Percentiles rank a stretch among this genome's conserved stretches.
Evolutionary conservation across 257 asterid genomes (phyloP).

Genomic region (Euphrasia confusa): DNA sequence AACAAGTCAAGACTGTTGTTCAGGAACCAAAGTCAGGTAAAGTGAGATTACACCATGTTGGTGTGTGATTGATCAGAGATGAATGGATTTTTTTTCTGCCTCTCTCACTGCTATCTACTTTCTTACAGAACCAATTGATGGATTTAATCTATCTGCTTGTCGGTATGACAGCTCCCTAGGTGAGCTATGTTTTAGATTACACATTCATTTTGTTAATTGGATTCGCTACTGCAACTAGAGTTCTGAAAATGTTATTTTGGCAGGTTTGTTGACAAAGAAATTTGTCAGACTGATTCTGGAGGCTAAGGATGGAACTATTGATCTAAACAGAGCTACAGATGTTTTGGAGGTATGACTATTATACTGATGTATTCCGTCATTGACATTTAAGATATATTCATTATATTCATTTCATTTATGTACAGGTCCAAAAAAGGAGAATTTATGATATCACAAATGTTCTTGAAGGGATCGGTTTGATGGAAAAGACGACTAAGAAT

Average conservation of each 20-base stretch:
- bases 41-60: constrained; percentile 8
- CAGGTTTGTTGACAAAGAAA: constrained; percentile 79
- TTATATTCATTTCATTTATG: constrained; percentile 1
- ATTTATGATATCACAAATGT: constrained; percentile 87
- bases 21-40: constrained; percentile 45
- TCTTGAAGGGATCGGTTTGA: constrained; percentile 78
- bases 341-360: constrained; percentile 43
- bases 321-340: constrained; percentile 64
- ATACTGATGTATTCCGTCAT: background rate
- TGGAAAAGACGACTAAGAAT: constrained; percentile 72
- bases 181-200: constrained; percentile 26
- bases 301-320: constrained; percentile 65
- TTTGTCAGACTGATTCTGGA: constrained; percentile 52
- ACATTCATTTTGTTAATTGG: background rate
- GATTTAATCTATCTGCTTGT: constrained; percentile 31
- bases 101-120: constrained; percentile 17
- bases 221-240: constrained; percentile 7
- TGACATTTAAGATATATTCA: no score
- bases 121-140: constrained; percentile 43
- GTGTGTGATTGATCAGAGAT: constrained; percentile 9
- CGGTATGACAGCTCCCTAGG: constrained; percentile 85
- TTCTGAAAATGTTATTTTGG: constrained; percentile 7
- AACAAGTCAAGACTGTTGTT: constrained; percentile 29
- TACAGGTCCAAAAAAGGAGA: constrained; percentile 86
- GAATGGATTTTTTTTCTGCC: background rate